Conservation (phyloP, 331 rosid species). For the Dryas integrifolia region DNA sequence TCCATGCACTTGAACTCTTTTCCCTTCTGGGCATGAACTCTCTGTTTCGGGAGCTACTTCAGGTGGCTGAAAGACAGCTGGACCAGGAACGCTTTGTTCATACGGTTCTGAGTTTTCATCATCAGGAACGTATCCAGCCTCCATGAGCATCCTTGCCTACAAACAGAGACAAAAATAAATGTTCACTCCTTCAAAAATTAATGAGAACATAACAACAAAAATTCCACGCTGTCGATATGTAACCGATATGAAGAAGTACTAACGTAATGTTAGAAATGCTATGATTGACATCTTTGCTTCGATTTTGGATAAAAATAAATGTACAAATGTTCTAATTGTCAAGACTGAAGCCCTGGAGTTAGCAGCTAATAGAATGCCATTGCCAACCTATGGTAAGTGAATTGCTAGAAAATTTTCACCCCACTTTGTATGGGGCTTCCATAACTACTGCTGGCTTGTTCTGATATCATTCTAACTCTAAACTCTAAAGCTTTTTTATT, state of each 20-base stretch:
- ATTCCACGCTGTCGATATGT: neutral
- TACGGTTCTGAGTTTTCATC: slow-evolving; percentile 33
- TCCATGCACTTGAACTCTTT: slow-evolving; percentile 34
- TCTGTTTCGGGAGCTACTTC: slow-evolving; percentile 32
- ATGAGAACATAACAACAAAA: neutral
- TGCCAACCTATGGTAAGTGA: neutral
- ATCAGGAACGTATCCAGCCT: slow-evolving; percentile 41
- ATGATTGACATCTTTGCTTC: neutral
- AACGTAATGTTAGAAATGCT: neutral
- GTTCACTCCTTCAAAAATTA: slow-evolving; percentile 7
- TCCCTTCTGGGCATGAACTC: slow-evolving; percentile 28
- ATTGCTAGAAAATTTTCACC: neutral
- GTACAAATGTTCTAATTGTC: neutral
- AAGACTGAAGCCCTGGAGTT: neutral
- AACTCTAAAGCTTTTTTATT: neutral
- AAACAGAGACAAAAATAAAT: slow-evolving; percentile 16
- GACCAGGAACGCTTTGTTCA: slow-evolving; percentile 33
- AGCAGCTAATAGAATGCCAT: neutral
- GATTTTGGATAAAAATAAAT: neutral
- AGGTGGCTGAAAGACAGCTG: slow-evolving; percentile 27
- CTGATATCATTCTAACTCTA: neutral
- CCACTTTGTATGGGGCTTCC: neutral
- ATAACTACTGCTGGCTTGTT: neutral
- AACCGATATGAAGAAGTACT: neutral
- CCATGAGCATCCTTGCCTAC: slow-evolving; percentile 80